phyloP scores from a whole-genome alignment of 1,139 yeast genomes.

The Yamadazyma pseudoaaseri region DNA sequence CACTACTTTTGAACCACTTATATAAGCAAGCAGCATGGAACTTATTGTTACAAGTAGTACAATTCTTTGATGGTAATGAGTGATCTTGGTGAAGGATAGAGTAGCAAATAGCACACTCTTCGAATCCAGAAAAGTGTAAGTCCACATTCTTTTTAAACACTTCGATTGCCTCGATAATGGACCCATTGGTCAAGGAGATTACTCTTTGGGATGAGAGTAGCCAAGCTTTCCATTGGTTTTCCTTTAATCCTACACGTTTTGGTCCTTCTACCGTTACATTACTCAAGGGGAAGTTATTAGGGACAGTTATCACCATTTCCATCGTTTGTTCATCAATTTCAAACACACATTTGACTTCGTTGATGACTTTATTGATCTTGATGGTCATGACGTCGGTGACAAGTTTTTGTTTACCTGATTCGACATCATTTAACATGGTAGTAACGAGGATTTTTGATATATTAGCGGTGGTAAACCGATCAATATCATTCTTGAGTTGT shows the following conservation, averaged over 20 bases:
- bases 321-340: slow-evolving; percentile 85
- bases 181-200: slow-evolving; percentile 71
- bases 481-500: slow-evolving; percentile 56
- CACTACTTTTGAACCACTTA: slow-evolving; percentile 96
- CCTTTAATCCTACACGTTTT: slow-evolving; percentile 83
- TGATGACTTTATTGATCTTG: slow-evolving; percentile 58
- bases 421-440: slow-evolving; percentile 57
- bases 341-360: slow-evolving; percentile 73
- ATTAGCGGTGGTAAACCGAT: slow-evolving; percentile 56
- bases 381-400: slow-evolving; percentile 49
- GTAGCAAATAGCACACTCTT: slow-evolving; percentile 96
- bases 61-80: slow-evolving; percentile 83
- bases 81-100: slow-evolving; percentile 87
- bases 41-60: slow-evolving; percentile 88
- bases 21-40: slow-evolving; percentile 97
- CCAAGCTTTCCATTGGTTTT: slow-evolving; percentile 96
- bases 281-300: slow-evolving; percentile 69
- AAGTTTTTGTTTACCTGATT: slow-evolving; percentile 33
- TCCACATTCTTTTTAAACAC: slow-evolving; percentile 78
- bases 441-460: slow-evolving; percentile 67
- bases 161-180: slow-evolving; percentile 78
- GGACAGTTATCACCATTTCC: slow-evolving; percentile 75
- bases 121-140: slow-evolving; percentile 86
- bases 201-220: slow-evolving; percentile 84
- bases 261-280: slow-evolving; percentile 77